These are phyloP conservation scores for Cladochytrium replicatum DNA, from an alignment of 192 early-diverging fungal species.

Conservation along the genomic window DNA sequence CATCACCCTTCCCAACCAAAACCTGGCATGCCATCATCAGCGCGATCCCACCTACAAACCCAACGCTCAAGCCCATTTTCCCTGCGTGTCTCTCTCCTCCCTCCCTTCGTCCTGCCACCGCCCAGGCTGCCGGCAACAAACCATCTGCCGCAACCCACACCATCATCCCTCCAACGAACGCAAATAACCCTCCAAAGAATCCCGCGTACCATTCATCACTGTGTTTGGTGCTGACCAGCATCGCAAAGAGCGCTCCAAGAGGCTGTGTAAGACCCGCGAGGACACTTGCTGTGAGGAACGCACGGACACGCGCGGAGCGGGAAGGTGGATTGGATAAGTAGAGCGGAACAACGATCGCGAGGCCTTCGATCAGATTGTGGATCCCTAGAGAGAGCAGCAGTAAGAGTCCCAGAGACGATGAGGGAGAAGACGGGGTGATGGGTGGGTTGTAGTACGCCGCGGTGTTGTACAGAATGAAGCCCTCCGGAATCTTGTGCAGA, in stretches of 20 bases:
- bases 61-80: too few species aligned
- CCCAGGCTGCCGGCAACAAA: constrained; percentile 8
- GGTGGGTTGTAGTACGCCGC: constrained; percentile 1
- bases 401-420: not conserved
- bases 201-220: not conserved
- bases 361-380: constrained; percentile 7
- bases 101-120: too few species aligned
- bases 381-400: constrained; percentile 8
- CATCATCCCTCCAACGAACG: constrained; percentile 11
- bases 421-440: too few species aligned
- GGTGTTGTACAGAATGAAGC: constrained; percentile 7
- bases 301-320: too few species aligned
- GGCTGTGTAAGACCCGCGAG: constrained; percentile 6
- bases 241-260: constrained; percentile 4
- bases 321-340: too few species aligned
- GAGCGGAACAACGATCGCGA: constrained; percentile 1
- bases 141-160: constrained; percentile 10
- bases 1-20: too few species aligned
- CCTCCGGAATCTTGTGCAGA: constrained; percentile 10
- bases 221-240: not conserved
- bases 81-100: too few species aligned
- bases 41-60: too few species aligned
- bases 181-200: constrained; percentile 2
- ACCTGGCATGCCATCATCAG: too few species aligned
- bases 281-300: not conserved